Conservation (phyloP, 2,329 filamentous ascomycete genomes). For the Beauveria caledonica region DNA sequence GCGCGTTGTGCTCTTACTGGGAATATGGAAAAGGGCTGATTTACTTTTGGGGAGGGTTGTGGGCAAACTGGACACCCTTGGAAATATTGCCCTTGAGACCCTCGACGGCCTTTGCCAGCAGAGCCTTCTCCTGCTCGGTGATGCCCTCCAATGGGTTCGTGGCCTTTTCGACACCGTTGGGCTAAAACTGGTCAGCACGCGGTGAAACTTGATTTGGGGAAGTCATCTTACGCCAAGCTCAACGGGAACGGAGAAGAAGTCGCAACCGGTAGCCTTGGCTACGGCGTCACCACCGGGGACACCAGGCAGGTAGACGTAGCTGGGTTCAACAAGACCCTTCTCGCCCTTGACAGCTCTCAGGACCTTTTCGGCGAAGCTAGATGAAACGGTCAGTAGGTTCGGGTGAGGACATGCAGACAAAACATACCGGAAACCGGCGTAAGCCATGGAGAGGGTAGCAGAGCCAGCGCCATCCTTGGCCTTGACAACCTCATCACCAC, state of each 20-base stretch:
- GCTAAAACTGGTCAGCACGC: slow-evolving; percentile 40
- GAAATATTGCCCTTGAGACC: slow-evolving; percentile 87
- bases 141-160: slow-evolving; percentile 68
- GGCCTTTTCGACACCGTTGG: slow-evolving; percentile 78
- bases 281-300: slow-evolving; percentile 81
- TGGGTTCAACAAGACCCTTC: slow-evolving; percentile 88
- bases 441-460: slow-evolving; percentile 90
- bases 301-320: slow-evolving; percentile 90
- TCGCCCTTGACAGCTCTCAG: slow-evolving; percentile 82
- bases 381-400: slow-evolving; percentile 14
- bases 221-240: slow-evolving; percentile 78
- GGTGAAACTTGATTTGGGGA: slow-evolving; percentile 1
- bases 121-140: slow-evolving; percentile 80
- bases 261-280: slow-evolving; percentile 70
- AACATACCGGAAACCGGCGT: slow-evolving; percentile 80
- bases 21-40: slow-evolving; percentile 19
- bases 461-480: slow-evolving; percentile 89
- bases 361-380: slow-evolving; percentile 86
- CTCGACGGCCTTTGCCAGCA: slow-evolving; percentile 66
- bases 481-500: slow-evolving; percentile 94
- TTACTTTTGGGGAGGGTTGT: slow-evolving; percentile 86
- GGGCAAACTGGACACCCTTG: slow-evolving; percentile 86
- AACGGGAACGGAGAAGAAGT: slow-evolving; percentile 94
- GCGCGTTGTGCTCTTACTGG: slow-evolving; percentile 14
- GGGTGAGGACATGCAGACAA: not conserved